phyloP scores from a whole-genome alignment of 2,329 filamentous ascomycete genomes.

The Trichophyton simii region DNA sequence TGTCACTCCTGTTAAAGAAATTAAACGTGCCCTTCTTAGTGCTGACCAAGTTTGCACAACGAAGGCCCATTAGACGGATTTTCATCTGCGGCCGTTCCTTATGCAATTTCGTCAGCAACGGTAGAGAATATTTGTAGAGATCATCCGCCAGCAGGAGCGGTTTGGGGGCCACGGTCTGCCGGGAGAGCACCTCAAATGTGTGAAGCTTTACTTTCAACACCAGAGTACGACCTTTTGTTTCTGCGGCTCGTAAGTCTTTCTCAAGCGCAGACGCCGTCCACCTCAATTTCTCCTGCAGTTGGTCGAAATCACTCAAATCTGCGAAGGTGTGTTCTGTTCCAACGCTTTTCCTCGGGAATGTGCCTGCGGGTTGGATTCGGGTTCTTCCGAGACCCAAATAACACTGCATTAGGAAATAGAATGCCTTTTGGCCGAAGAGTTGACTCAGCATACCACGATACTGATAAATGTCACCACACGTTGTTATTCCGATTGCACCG shows the following conservation, averaged over 20 bases:
- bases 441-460: slow-evolving; percentile 60
- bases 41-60: slow-evolving; percentile 76
- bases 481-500: slow-evolving; percentile 73
- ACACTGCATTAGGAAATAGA: slow-evolving; percentile 70
- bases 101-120: slow-evolving; percentile 72
- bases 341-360: slow-evolving; percentile 83
- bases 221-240: slow-evolving; percentile 81
- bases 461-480: slow-evolving; percentile 73
- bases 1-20: slow-evolving; percentile 63
- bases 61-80: slow-evolving; percentile 72
- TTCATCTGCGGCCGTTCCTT: slow-evolving; percentile 70
- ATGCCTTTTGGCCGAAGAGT: slow-evolving; percentile 85
- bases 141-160: slow-evolving; percentile 65
- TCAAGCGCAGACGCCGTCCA: slow-evolving; percentile 74
- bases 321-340: slow-evolving; percentile 87
- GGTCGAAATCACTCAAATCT: slow-evolving; percentile 57
- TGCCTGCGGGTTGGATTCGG: slow-evolving; percentile 70
- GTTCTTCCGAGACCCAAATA: slow-evolving; percentile 81
- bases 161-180: slow-evolving; percentile 63
- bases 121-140: slow-evolving; percentile 66
- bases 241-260: slow-evolving; percentile 64
- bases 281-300: slow-evolving; percentile 65
- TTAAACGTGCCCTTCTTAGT: slow-evolving; percentile 66
- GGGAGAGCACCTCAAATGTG: slow-evolving; percentile 80
- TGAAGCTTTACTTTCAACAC: slow-evolving; percentile 89